Conservation (phyloP, 2,329 filamentous ascomycete genomes). For the Lecanicillium sp. region DNA sequence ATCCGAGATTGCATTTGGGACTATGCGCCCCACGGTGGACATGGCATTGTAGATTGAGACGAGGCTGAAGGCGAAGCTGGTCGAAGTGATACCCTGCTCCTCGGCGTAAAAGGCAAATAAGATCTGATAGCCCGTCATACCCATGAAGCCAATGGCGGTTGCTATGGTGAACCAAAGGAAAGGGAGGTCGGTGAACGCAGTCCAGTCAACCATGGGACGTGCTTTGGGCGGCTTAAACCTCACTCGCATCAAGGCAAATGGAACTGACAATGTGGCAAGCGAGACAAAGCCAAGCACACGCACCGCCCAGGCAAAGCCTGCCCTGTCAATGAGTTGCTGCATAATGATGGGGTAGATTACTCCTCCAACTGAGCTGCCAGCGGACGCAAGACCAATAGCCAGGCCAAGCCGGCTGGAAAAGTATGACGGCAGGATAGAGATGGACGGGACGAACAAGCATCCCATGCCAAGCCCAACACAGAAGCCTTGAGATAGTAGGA, state of each 20-base stretch:
- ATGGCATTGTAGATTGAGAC: constrained; percentile 23
- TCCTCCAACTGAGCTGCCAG: constrained; percentile 30
- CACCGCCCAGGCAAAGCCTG: constrained; percentile 17
- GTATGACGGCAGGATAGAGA: constrained; percentile 31
- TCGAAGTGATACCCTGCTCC: not conserved
- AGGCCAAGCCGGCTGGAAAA: constrained; percentile 26
- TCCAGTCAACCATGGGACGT: constrained; percentile 16
- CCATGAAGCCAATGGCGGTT: not conserved
- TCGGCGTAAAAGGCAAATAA: not conserved
- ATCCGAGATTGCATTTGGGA: constrained; percentile 26
- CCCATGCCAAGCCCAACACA: constrained; percentile 29
- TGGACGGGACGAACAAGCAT: constrained; percentile 25
- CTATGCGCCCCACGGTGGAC: constrained; percentile 25
- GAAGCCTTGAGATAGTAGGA: constrained; percentile 30
- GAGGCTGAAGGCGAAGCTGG: not conserved
- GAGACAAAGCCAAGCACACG: constrained; percentile 15
- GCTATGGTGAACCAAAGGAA: constrained; percentile 23
- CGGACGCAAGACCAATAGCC: constrained; percentile 22
- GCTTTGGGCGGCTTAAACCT: not conserved
- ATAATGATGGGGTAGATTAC: constrained; percentile 22
- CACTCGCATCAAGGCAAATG: not conserved
- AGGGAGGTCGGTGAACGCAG: constrained; percentile 25
- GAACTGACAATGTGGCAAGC: constrained; percentile 8
- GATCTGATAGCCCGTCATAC: not conserved
- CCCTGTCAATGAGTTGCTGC: constrained; percentile 28